Percentiles rank a stretch among this genome's conserved stretches.
These are phyloP conservation scores for Anisodus acutangulus DNA, from an alignment of 257 asterid genomes.

Conservation along the genomic window DNA sequence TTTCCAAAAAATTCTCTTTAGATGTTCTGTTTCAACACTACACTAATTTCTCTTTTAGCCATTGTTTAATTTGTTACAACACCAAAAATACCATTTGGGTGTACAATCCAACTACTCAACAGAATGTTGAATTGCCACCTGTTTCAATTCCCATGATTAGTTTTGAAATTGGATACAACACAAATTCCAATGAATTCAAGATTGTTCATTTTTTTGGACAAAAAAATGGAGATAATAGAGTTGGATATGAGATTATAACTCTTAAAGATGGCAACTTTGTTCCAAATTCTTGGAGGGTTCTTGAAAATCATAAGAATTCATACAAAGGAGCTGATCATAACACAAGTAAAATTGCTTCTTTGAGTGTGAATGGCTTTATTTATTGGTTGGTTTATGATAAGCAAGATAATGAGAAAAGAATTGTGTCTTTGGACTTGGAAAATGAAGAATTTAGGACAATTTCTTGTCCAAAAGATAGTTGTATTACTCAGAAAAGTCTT, in stretches of 20 bases:
- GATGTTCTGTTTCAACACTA: neutral
- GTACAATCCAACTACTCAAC: neutral
- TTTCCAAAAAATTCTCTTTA: neutral
- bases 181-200: neutral
- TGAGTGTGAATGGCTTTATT: neutral
- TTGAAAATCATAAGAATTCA: neutral
- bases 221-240: neutral
- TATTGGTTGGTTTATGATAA: neutral
- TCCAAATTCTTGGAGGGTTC: neutral
- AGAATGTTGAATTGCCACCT: neutral
- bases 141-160: neutral
- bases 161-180: neutral
- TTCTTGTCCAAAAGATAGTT: neutral
- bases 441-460: conserved; percentile 2
- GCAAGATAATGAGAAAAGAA: neutral
- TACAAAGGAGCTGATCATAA: too few species aligned
- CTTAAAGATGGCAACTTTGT: neutral
- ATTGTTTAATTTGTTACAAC: neutral
- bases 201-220: neutral
- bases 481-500: neutral
- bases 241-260: conserved; percentile 2
- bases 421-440: neutral
- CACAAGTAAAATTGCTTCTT: conserved; percentile 2
- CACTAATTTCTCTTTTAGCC: neutral
- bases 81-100: neutral